Evolutionary conservation across 108 stramenopile species (phyloP), one percentile per base, ranked within the genome.

Genomic region (Skeletonema potamos): DNA sequence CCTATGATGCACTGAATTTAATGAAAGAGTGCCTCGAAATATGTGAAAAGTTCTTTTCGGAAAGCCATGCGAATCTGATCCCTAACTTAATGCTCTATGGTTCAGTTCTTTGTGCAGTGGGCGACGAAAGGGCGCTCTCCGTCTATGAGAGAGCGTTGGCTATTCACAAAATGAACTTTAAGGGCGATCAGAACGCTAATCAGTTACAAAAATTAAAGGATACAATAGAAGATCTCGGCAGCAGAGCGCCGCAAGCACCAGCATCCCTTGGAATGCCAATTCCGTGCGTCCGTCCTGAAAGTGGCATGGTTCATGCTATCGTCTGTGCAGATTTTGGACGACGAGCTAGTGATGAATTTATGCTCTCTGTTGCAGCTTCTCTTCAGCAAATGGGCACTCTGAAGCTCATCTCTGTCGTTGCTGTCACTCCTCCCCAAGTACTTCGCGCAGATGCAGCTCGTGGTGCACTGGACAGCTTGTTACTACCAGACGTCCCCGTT

Each of bases 41-140:
- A 5, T 79, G 78, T 54, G 78, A 79, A 37, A 58, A 60, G 24
- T 55, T 39, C 26, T 68, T 74, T 26, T 37, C 72, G 22, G 58
- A 22, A 56, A 74, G 74, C 26, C 78, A 79, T 34, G 73, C 73
- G 6, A 79, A 79, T 30, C 26, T 79, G 28, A 79, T 79, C 48
- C 78, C 78, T 17, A 79, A 79, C 58, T 73, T 79, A 6, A 69
- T 79, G 78, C 22, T 56, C 15, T 74, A 79, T 51, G 78, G 78
- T 43, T 43, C 51, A 27, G 67, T 74, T 33, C 73, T 79, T 34
- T 66, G 78, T 13, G 66, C 55, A 3, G 29, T 58, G 20, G 78
- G 78, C 4, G 48, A 79, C 41, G 27, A 56, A 41, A 68, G 62
- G 43, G 64, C 78, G 34, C 56, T 33, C 12, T 37, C 48, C 11